These are phyloP conservation scores for Penicillium waksmanii DNA, from an alignment of 495 filamentous ascomycete genomes.

Conservation along the genomic window DNA sequence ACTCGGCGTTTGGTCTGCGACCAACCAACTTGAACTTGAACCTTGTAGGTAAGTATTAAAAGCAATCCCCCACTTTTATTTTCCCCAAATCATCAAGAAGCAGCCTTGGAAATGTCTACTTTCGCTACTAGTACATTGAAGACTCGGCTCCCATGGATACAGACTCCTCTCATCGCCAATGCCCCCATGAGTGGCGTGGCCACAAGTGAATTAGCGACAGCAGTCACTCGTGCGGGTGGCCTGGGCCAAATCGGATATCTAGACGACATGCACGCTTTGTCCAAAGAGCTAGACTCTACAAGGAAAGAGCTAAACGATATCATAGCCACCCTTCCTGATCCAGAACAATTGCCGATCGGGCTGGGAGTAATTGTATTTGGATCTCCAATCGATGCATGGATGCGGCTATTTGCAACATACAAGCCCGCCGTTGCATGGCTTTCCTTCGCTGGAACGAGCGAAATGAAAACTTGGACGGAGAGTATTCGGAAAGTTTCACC, in stretches of 20 bases:
- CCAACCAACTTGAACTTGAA: background rate
- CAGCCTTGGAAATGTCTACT: conserved; percentile 1
- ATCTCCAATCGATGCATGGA: conserved; percentile 15
- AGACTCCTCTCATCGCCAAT: conserved; percentile 17
- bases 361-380: conserved; percentile 20
- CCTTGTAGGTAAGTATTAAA: background rate
- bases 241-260: conserved; percentile 19
- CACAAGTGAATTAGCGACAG: conserved; percentile 11
- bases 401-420: conserved; percentile 11
- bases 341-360: conserved; percentile 11
- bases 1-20: conserved; percentile 10
- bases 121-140: background rate
- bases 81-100: background rate
- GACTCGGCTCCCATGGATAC: conserved; percentile 17
- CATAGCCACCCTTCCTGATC: background rate
- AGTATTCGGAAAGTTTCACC: conserved; percentile 12
- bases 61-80: background rate
- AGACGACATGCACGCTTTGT: conserved; percentile 13
- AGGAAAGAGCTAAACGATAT: conserved; percentile 6
- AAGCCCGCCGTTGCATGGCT: conserved; percentile 19
- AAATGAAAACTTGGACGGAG: conserved; percentile 13
- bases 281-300: conserved; percentile 6
- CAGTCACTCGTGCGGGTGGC: conserved; percentile 12
- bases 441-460: conserved; percentile 10
- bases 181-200: conserved; percentile 20